Evolutionary conservation across 352 stramenopile species (phyloP).

Genomic region (Aphanomyces stellatus): DNA sequence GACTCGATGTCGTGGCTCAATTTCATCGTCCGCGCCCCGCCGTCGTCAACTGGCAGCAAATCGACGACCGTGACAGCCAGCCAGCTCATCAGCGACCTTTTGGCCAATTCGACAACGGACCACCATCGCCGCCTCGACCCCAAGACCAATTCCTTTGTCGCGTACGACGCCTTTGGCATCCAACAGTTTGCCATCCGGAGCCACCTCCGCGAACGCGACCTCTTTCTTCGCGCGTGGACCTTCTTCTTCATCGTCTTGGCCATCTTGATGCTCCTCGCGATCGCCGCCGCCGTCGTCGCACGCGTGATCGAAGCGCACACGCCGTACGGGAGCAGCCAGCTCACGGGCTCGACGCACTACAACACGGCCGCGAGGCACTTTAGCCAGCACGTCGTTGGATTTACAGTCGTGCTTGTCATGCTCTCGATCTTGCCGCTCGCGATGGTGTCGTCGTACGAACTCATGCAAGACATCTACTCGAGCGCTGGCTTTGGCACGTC

Average conservation of each 20-base stretch:
- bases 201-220: conserved; percentile 6
- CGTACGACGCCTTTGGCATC: conserved; percentile 9
- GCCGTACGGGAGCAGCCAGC: conserved; percentile 18
- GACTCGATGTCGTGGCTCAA: conserved; percentile 67
- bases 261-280: conserved; percentile 34
- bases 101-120: background rate
- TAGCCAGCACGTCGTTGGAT: conserved; percentile 37
- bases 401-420: conserved; percentile 56
- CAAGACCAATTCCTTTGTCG: background rate
- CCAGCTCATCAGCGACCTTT: background rate
- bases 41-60: conserved; percentile 16
- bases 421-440: conserved; percentile 53
- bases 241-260: conserved; percentile 36
- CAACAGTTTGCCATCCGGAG: conserved; percentile 7
- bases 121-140: background rate
- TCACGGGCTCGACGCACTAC: background rate
- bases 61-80: background rate
- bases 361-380: background rate
- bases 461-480: conserved; percentile 44
- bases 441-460: conserved; percentile 50
- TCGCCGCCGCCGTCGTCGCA: background rate
- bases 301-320: background rate
- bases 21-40: conserved; percentile 50
- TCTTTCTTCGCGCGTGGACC: conserved; percentile 38
- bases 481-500: conserved; percentile 21